Base-by-base conservation (phyloP, 2,329 filamentous ascomycete species). In the Stagonosporopsis tanaceti region DNA sequence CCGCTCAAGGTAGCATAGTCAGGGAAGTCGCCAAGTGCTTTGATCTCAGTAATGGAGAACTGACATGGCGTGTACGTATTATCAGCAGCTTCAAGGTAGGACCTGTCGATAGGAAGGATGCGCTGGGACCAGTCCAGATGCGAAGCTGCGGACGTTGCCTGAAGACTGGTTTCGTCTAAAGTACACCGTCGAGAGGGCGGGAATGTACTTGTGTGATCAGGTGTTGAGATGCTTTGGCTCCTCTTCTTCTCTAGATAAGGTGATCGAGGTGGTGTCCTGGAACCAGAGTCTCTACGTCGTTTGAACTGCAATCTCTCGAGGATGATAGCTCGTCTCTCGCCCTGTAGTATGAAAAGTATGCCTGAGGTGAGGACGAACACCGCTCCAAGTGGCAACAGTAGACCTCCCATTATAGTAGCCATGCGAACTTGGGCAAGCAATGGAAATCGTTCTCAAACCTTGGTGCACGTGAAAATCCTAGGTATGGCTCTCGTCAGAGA, bases 1-100 rank as follows among this genome's bases (percentile, higher is more conserved):
- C 89, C 92, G 46, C 88, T 91, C 11, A 96, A 78, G 2, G 81
- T 78, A 6, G 91, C 85, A 73, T 96, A 96, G 70, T 94, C 87
- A 0, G 92, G 91, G 55, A 96, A 96, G 63, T 90, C 82, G 0
- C 91, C 91, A 1, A 96, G 77, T 0, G 83, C 82, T 52, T 84
- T 84, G 61, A 96, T 82, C 53, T 96, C 91, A 2, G 82, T 81
- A 0, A 88, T 80, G 0, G 89, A 89, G 67, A 93, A 89, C 1
- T 89, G 90, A 39, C 85, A 92, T 1, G 85, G 86, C 2, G 86
- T 87, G 68, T 84, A 88, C 25, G 79, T 59, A 1, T 69, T 62
- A 15, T 63, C 63, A 11, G 70, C 62, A 7, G 60, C 67, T 17
- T 76, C 62, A 6, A 69, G 47, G 24, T 74, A 71, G 2, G 70